Base-by-base conservation (phyloP, 2,329 filamentous ascomycete species). In the Sporothrix brunneoviolacea region DNA sequence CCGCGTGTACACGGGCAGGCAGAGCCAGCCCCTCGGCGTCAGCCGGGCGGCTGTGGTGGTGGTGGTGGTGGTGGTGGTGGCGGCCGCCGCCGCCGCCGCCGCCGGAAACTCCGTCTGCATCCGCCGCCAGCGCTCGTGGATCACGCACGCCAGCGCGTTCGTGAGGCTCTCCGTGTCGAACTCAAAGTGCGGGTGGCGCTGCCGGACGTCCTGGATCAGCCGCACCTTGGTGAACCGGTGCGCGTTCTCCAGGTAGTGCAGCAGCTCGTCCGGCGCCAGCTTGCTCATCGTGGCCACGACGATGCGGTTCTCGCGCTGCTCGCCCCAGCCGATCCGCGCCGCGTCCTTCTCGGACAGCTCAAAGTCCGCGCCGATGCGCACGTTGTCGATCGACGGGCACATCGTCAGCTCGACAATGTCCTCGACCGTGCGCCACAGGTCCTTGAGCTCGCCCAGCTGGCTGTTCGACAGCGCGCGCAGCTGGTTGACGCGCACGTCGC, bases 181-280 rank as follows among this genome's bases (percentile, higher is more conserved):
- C 9, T 66, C 68, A 42, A 79, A 72, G 37, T 64, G 63, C 3
- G 69, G 68, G 18, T 70, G 68, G 10, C 64, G 64, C 4, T 66
- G 56, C 6, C 64, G 67, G 4, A 75, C 65, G 48, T 70, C 69
- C 5, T 60, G 57, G 10, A 77, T 66, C 8, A 77, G 68, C 9
- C 70, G 69, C 27, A 62, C 63, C 42, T 70, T 72, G 19, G 70
- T 70, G 38, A 72, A 75, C 48, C 64, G 68, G 58, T 72, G 71
- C 16, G 69, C 68, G 48, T 71, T 68, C 24, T 71, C 66, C 38
- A 79, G 67, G 50, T 77, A 68, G 53, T 72, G 64, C 55, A 76
- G 68, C n/a, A 80, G 65, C 49, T 75, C 67, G 10, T 67, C 61
- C 0, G 77, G 77, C 4, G 68, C 65, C 8, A 80, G 66, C 62